Evolutionary conservation across 2,329 filamentous ascomycete species (phyloP), one percentile per base, ranked within the genome.

Genomic region (Septoria petroselini): DNA sequence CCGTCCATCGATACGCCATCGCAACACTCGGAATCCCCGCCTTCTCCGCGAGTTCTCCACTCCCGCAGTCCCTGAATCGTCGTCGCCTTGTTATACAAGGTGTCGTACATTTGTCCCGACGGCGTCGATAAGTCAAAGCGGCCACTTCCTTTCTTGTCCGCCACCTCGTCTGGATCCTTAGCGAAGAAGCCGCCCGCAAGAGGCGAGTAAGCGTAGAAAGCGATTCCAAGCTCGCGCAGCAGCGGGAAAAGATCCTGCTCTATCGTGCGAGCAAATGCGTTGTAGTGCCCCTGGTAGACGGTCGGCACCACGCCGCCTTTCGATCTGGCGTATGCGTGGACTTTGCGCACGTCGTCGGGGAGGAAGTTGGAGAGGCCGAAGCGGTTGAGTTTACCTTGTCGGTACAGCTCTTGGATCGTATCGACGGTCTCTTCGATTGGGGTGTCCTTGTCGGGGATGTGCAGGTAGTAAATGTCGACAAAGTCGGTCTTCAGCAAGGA

Each of bases 231-330:
- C 46, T 69, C 62, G 17, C 73, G 68, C 1, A 77, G 66, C 1
- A 65, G 62, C 1, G 74, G 73, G 19, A 76, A 68, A 2, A 77
- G 59, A 18, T 42, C 18, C 17, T 34, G 37, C 30, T 55, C 53
- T 1, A 72, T 64, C 1, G 58, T 58, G 1, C 73, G 63, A 29
- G 67, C 59, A 1, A 73, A 49, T 1, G 67, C 65, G 47, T 73
- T 69, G 53, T 74, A 75, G 2, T 71, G 58, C 4, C 75, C 75
- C 52, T 78, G 75, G 53, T 76, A 77, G 5, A 75, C 73, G 2
- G 58, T 62, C 0, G 76, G 75, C 44, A 63, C 63, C 25, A 71
- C 59, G 67, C 70, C 77, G 7, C 66, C 70, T 31, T 74, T 65
- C 17, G 53, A 48, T 2, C 63, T 58, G 59, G 72, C 74, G 2